These are phyloP conservation scores for Talaromyces nanjingensis DNA, from an alignment of 495 filamentous ascomycete genomes.

Conservation along the genomic window DNA sequence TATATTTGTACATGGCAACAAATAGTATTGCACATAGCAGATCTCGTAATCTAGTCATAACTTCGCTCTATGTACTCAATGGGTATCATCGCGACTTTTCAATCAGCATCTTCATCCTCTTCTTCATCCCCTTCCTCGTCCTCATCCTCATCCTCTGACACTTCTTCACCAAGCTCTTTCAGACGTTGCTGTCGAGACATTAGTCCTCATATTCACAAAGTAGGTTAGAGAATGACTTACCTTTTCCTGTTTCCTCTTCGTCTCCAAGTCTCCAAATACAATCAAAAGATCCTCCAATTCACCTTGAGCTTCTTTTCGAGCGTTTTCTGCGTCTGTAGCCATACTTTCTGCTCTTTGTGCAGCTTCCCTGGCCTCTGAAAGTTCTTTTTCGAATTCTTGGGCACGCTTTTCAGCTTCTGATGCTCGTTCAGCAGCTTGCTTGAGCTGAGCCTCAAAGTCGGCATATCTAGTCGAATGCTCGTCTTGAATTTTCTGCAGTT, in stretches of 20 bases:
- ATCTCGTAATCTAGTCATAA: background rate
- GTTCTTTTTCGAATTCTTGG: constrained; percentile 11
- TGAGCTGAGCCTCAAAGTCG: constrained; percentile 32
- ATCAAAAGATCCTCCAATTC: constrained; percentile 82
- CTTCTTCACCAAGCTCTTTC: constrained; percentile 61
- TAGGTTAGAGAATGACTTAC: constrained; percentile 34
- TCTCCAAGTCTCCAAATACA: constrained; percentile 84
- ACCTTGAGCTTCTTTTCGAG: constrained; percentile 54
- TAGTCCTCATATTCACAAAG: constrained; percentile 14
- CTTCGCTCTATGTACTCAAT: constrained; percentile 4
- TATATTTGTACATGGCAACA: background rate
- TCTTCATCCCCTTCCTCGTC: constrained; percentile 54
- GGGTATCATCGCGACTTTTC: constrained; percentile 2
- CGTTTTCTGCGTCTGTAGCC: constrained; percentile 53
- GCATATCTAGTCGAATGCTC: constrained; percentile 44
- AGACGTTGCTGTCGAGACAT: constrained; percentile 54
- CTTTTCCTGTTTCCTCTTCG: constrained; percentile 75
- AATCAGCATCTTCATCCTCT: constrained; percentile 11
- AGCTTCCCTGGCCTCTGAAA: constrained; percentile 18
- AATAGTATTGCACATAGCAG: background rate
- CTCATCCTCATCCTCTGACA: constrained; percentile 75
- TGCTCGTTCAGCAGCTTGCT: constrained; percentile 31
- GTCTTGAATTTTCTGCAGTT: constrained; percentile 50
- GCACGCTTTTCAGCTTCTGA: constrained; percentile 26
- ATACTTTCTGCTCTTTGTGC: constrained; percentile 17